Evolutionary conservation across 371 early-diverging fungal species (phyloP), one percentile per base, ranked within the genome.

Genomic region (Mortierella sp.): DNA sequence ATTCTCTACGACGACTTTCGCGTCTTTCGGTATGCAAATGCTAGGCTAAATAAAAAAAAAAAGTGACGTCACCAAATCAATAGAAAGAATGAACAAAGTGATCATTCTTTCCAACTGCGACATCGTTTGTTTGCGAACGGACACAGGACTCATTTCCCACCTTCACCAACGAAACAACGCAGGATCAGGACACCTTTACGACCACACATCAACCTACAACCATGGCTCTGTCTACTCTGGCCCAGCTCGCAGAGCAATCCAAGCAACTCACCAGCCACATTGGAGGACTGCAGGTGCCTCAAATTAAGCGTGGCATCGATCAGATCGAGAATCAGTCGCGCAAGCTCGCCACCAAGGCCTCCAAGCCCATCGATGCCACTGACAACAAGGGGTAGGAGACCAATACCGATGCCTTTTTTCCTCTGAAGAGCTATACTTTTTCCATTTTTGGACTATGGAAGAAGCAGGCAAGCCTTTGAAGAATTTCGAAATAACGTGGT

Each of bases 281-380:
- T 64, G 71, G 79, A 22, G 85, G 90, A 9, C 78, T 73, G n/a
- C 89, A 89, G 45, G 79, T 91, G 41, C 92, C 93, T 3, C 86
- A 89, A 39, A 87, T 97, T 63, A 89, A 94, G 64, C 90, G 95
- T 43, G 93, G 92, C 64, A 88, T 97, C 24, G 91, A 90, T 77
- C 92, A 94, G 88, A 94, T 97, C 63, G 94, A 94, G 68, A 83
- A 89, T 19, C 92, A 94, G 69, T 93, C 96, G 24, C 88, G 92
- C 41, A 91, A 91, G 68, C 88, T 97, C 19, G 90, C 89, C 2
- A 84, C 90, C 26, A 90, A 88, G 71, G 63, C 91, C 5, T 79
- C 87, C 11, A 88, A 87, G 44, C 80, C 82, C 11, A 86, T 82
- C n/a, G 86, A 86, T 29, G 74, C 71, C 16, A 74, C 86, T 2